Evolutionary conservation across 805 yeast genomes (phyloP), one percentile per base, ranked within the genome.

Genomic region (Kodamaea restingae): DNA sequence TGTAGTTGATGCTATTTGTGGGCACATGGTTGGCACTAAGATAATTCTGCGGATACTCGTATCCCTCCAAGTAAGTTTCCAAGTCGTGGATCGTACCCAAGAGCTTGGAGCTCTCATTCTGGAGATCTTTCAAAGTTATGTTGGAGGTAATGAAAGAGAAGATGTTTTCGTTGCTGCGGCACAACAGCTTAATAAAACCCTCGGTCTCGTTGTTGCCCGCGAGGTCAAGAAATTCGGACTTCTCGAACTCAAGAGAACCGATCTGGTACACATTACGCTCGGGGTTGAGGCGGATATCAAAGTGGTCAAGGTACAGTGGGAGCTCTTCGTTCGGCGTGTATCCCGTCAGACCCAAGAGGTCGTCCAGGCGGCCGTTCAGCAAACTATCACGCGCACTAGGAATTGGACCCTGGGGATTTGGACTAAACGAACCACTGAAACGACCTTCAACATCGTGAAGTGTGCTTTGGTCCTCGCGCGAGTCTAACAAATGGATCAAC

Each of bases 241-340:
- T 75, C 45, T 73, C 77, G 48, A 73, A 68, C 41, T 71, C 78
- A 18, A 69, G 50, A 2, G 73, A 65, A n/a, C 74, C 74, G 18
- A 69, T 69, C 42, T 68, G 67, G 48, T 67, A 68, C 6, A 61
- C 66, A 35, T 61, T 59, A 5, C 54, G 47, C 28, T 54, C 63
- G 17, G 51, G 50, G 34, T 58, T 53, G 29, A 60, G 41, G 14
- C 35, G 24, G 18, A 42, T 35, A 12, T 45, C 48, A 2, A 38
- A 32, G 12, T 31, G 25, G 28, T 17, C 24, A 7, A 32, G 32
- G 29, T 20, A 36, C 39, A 29, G 34, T 15, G 39, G 39, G 4
- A 36, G 22, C 24, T n/a, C 25, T 36, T 21, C 45, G 20, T 25
- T 26, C 21, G 15, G 12, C 8, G 12, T 7, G 6, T n/a, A 5